Evolutionary conservation across 768 basidiomycete genomes (phyloP).

Genomic region (Hygrophoropsis aurantiaca): DNA sequence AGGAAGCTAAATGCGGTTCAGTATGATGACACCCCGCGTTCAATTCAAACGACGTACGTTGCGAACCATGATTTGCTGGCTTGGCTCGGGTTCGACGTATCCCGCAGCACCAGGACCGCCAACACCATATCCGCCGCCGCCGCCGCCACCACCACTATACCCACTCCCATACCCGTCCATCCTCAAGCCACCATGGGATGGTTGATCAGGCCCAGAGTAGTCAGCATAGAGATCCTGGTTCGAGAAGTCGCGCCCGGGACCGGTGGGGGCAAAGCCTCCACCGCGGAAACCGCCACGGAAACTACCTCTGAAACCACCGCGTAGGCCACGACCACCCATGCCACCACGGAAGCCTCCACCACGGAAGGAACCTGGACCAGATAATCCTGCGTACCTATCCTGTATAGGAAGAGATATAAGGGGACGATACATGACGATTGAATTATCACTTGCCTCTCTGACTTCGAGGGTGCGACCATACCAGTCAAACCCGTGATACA

Average conservation of each 20-base stretch:
- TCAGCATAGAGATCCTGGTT: constrained; percentile 90
- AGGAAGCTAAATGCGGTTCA: constrained; percentile 60
- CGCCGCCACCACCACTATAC: constrained; percentile 38
- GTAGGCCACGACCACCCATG: constrained; percentile 26
- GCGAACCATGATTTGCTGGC: constrained; percentile 96
- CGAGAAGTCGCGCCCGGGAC: constrained; percentile 70
- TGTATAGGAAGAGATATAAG: constrained; percentile 24
- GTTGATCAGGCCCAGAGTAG: constrained; percentile 85
- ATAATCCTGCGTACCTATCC: constrained; percentile 88
- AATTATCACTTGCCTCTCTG: constrained; percentile 64
- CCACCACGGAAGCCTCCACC: constrained; percentile 55
- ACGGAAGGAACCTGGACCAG: constrained; percentile 58
- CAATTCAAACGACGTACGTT: constrained; percentile 67
- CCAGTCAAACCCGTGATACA: constrained; percentile 98
- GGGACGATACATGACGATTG: not conserved
- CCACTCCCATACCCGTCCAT: constrained; percentile 39
- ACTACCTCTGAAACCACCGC: constrained; percentile 45
- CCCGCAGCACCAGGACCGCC: constrained; percentile 18
- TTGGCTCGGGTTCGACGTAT: constrained; percentile 73
- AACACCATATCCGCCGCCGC: constrained; percentile 27
- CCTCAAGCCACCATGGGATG: constrained; percentile 34
- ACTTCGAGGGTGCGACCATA: constrained; percentile 95
- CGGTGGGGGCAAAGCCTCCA: constrained; percentile 46
- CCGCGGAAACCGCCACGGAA: constrained; percentile 58
- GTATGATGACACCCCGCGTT: not conserved